Base-by-base conservation (phyloP, 768 basidiomycete species). In the Lyophyllum decastes region DNA sequence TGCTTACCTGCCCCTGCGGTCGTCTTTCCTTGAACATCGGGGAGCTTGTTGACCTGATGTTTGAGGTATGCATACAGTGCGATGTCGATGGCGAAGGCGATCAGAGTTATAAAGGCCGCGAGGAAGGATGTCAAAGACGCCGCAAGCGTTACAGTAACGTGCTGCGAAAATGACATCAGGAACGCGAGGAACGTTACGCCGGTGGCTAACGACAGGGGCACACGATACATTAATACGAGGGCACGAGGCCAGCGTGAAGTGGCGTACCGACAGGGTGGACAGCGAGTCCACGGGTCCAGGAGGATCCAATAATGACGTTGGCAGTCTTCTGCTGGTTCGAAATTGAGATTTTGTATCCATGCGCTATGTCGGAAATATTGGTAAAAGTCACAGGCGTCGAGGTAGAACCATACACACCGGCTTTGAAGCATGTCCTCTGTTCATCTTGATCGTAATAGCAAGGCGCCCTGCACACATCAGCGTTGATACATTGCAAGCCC, bases 51-150 rank as follows among this genome's bases (percentile, higher is more conserved):
- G 63, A 89, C 76, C 61, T 86, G 75, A 51, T 86, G 77, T 66
- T 82, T 84, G 51, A 87, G 78, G 56, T 78, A 84, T 2, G 76
- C 85, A 64, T 76, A 88, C 27, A 94, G 81, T 14, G 89, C 87
- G 58, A 92, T 87, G 69, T 94, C 90, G 68, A 89, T 83, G 41
- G 82, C 82, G 66, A 93, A 90, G 1, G 89, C 85, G 60, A 92
- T 82, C 54, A 92, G 73, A 2, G 89, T 83, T 44, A 93, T 67
- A 21, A 80, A 59, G 0, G 88, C 86, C 8, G 88, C 89, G 53
- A 92, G 76, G 80, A 90, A 89, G 12, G 90, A 78, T n/a, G 83
- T 68, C 24, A 89, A 65, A 21, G 89, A 78, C 2, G 90, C 87
- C 50, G 88, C 60, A 35, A 92, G 80, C 17, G 83, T 80, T 27